Evolutionary conservation across 768 basidiomycete species (phyloP).

Genomic region (Tulasnella sp.): DNA sequence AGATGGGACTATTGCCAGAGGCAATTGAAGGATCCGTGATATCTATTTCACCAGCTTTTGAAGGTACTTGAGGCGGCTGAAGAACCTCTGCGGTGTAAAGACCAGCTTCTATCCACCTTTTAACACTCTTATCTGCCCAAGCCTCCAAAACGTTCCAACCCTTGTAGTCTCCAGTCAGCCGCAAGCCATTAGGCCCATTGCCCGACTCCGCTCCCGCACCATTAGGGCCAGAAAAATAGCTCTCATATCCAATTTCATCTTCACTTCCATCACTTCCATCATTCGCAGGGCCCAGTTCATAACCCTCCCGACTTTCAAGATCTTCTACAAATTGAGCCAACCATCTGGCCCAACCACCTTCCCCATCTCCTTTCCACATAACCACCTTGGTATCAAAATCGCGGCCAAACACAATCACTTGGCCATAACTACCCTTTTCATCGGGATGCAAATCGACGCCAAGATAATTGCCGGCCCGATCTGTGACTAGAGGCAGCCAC

Average conservation of each 20-base stretch:
- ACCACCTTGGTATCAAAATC: constrained; percentile 98
- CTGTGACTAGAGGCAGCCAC: constrained; percentile 91
- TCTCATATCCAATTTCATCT: constrained; percentile 73
- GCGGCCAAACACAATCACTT: constrained; percentile 97
- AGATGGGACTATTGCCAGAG: neutral
- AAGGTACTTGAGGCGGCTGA: neutral
- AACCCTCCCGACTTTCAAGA: constrained; percentile 79
- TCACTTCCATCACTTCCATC: constrained; percentile 52
- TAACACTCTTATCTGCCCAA: constrained; percentile 79
- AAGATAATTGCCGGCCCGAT: constrained; percentile 91
- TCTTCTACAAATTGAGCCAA: constrained; percentile 84
- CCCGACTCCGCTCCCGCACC: constrained; percentile 62
- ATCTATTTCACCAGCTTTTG: constrained; percentile 3
- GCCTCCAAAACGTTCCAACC: constrained; percentile 92
- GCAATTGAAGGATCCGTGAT: neutral
- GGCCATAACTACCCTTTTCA: constrained; percentile 61
- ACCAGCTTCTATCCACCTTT: constrained; percentile 75
- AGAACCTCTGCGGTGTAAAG: constrained; percentile 8
- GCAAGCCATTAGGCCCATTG: constrained; percentile 54
- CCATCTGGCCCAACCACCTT: constrained; percentile 91
- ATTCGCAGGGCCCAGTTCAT: constrained; percentile 50
- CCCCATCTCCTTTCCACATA: constrained; percentile 81
- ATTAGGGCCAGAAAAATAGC: constrained; percentile 73
- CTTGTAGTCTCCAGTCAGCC: constrained; percentile 71
- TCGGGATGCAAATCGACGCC: constrained; percentile 89